These are phyloP conservation scores for Coemansia sp. DNA, from an alignment of 192 early-diverging fungal genomes.

Conservation along the genomic window DNA sequence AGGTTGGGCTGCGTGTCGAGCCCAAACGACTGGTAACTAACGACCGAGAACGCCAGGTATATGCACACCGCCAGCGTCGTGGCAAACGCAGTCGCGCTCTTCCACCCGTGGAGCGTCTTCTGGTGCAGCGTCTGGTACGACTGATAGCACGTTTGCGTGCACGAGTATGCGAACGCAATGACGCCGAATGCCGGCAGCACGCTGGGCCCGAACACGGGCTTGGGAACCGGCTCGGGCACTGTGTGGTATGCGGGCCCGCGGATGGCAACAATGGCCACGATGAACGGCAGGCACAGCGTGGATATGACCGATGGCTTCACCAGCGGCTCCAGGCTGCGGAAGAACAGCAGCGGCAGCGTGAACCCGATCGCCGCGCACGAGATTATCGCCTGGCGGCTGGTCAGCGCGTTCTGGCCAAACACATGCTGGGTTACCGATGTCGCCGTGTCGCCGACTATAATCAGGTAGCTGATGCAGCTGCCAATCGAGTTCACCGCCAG, in stretches of 20 bases:
- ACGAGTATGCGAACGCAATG: constrained; percentile 67
- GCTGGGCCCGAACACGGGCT: constrained; percentile 56
- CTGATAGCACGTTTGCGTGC: constrained; percentile 60
- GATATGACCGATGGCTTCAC: constrained; percentile 57
- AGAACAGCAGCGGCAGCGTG: constrained; percentile 62
- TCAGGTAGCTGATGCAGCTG: constrained; percentile 63
- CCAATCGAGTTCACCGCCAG: constrained; percentile 61
- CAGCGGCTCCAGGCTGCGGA: constrained; percentile 60
- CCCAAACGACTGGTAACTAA: constrained; percentile 65
- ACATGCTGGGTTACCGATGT: constrained; percentile 14
- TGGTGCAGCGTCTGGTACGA: constrained; percentile 55
- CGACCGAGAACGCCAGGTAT: constrained; percentile 59
- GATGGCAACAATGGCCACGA: constrained; percentile 58
- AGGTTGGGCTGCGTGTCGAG: constrained; percentile 59
- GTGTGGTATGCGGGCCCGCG: constrained; percentile 54
- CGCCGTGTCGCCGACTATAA: constrained; percentile 47
- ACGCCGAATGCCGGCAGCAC: constrained; percentile 62
- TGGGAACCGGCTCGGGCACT: constrained; percentile 52
- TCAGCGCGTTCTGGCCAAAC: constrained; percentile 17
- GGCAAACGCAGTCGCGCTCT: constrained; percentile 50
- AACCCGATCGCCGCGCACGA: constrained; percentile 14
- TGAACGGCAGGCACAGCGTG: constrained; percentile 61
- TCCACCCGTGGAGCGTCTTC: constrained; percentile 53
- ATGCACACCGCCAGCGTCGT: constrained; percentile 51
- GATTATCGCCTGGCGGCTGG: constrained; percentile 25